A percentile compares a stretch with the other conserved stretches of the same genome.
Evolutionary conservation across 2,329 filamentous ascomycete genomes (phyloP).

Genomic region (Hyphodiscus sp.): DNA sequence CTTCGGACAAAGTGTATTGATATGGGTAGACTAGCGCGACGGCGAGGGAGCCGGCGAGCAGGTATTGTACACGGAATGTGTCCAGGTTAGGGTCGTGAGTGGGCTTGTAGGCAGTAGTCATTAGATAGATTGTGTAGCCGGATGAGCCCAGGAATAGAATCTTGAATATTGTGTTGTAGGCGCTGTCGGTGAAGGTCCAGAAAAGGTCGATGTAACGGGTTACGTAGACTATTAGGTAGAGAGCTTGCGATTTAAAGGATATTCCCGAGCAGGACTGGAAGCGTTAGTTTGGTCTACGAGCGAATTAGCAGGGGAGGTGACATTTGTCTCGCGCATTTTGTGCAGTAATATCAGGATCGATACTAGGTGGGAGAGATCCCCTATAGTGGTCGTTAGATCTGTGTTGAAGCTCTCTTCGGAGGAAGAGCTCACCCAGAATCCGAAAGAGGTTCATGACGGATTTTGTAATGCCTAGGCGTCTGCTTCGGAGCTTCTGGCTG

Average conservation of each 20-base stretch:
- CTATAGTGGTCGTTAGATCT: conserved; percentile 38
- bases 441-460: conserved; percentile 64
- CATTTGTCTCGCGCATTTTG: conserved; percentile 92
- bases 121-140: conserved; percentile 93
- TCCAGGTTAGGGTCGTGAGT: conserved; percentile 96
- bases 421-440: conserved; percentile 46
- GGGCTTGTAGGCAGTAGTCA: conserved; percentile 95
- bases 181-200: conserved; percentile 60
- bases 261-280: conserved; percentile 94
- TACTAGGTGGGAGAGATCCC: conserved; percentile 89
- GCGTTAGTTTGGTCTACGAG: conserved; percentile 19
- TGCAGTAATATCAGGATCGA: conserved; percentile 93
- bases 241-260: conserved; percentile 96
- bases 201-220: conserved; percentile 94
- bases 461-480: conserved; percentile 18
- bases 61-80: conserved; percentile 94
- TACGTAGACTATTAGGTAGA: conserved; percentile 90
- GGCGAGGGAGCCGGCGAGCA: conserved; percentile 72
- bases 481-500: conserved; percentile 1
- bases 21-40: conserved; percentile 81
- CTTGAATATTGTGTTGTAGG: conserved; percentile 95
- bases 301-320: conserved; percentile 32
- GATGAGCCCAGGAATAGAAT: conserved; percentile 87
- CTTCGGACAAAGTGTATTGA: conserved; percentile 75
- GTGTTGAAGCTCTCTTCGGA: not conserved